A percentile compares a stretch with the other conserved stretches of the same genome.
These are phyloP conservation scores for Blumeriella jaapii DNA, from an alignment of 2,329 filamentous ascomycete genomes.

Conservation along the genomic window DNA sequence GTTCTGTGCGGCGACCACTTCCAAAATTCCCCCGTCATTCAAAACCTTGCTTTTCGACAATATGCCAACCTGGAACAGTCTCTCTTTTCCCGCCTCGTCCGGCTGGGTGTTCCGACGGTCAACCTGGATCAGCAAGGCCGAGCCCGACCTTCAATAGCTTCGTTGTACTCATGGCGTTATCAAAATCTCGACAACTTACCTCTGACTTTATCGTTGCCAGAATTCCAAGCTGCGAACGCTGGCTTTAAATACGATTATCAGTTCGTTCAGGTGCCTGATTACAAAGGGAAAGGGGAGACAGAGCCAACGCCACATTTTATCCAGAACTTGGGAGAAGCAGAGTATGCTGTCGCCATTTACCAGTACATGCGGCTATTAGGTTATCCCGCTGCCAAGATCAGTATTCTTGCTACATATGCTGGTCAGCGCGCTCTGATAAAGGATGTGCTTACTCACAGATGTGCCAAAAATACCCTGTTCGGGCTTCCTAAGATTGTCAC, in stretches of 20 bases:
- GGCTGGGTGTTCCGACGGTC: slow-evolving; percentile 84
- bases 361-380: slow-evolving; percentile 96
- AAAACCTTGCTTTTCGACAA: slow-evolving; percentile 85
- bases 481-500: slow-evolving; percentile 81
- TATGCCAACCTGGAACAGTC: slow-evolving; percentile 96
- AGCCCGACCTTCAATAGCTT: slow-evolving; percentile 74
- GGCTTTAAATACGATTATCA: slow-evolving; percentile 93
- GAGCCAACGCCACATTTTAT: slow-evolving; percentile 92
- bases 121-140: slow-evolving; percentile 89
- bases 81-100: slow-evolving; percentile 80
- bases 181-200: slow-evolving; percentile 68
- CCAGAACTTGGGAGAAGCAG: slow-evolving; percentile 91
- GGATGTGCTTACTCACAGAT: slow-evolving; percentile 77
- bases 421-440: slow-evolving; percentile 80
- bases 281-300: slow-evolving; percentile 78
- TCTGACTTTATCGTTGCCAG: slow-evolving; percentile 51
- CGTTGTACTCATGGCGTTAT: slow-evolving; percentile 91
- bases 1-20: slow-evolving; percentile 92
- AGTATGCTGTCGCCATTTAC: slow-evolving; percentile 90
- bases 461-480: slow-evolving; percentile 73
- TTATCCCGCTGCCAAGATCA: slow-evolving; percentile 65
- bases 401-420: slow-evolving; percentile 85
- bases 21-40: slow-evolving; percentile 92
- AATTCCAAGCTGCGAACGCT: slow-evolving; percentile 76
- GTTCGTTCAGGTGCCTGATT: slow-evolving; percentile 90